Evolutionary conservation across 2,329 filamentous ascomycete genomes (phyloP).

Genomic region (Colletotrichum cuscutae): DNA sequence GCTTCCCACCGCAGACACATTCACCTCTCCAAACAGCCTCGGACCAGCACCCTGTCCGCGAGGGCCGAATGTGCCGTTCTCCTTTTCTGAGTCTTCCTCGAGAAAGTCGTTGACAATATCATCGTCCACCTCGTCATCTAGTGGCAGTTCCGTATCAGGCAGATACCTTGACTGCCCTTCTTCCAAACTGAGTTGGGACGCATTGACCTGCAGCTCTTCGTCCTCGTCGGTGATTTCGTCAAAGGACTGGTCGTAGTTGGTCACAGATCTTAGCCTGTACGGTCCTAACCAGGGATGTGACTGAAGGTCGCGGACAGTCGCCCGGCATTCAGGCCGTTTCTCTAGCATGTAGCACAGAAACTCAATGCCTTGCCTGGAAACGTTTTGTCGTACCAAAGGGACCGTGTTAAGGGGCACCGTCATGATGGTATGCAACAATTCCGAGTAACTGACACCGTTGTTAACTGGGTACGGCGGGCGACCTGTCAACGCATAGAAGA

Average conservation of each 20-base stretch:
- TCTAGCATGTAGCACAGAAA: constrained; percentile 85
- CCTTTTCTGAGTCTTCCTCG: constrained; percentile 80
- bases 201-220: constrained; percentile 62
- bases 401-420: constrained; percentile 74
- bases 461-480: constrained; percentile 84
- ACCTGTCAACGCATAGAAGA: constrained; percentile 87
- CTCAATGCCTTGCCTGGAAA: constrained; percentile 77
- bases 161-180: constrained; percentile 50
- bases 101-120: constrained; percentile 55
- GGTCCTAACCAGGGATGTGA: constrained; percentile 77
- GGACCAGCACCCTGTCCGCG: constrained; percentile 45
- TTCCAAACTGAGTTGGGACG: constrained; percentile 72
- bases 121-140: constrained; percentile 46
- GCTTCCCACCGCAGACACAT: constrained; percentile 62
- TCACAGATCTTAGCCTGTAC: constrained; percentile 37
- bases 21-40: constrained; percentile 66
- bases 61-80: constrained; percentile 77
- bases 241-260: constrained; percentile 58
- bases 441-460: constrained; percentile 78
- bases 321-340: constrained; percentile 80
- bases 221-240: constrained; percentile 72
- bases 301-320: constrained; percentile 77
- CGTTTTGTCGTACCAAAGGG: constrained; percentile 66
- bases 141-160: constrained; percentile 36
- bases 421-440: constrained; percentile 90